phyloP scores from a whole-genome alignment of 371 early-diverging fungal genomes.

The Circinella minor region DNA sequence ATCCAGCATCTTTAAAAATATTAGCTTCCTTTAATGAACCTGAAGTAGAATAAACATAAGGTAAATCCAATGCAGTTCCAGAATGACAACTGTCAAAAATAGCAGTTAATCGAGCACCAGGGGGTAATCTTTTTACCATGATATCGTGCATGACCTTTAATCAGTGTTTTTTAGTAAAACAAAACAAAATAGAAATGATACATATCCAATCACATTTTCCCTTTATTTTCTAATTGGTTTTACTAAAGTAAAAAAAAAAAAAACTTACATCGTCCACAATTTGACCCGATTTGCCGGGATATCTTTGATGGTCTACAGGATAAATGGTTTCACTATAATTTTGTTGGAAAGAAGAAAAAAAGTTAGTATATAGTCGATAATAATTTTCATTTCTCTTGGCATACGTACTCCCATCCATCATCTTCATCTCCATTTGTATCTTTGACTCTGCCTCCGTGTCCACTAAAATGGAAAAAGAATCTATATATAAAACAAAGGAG shows the following conservation, averaged over 20 bases:
- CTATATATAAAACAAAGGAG: constrained; percentile 25
- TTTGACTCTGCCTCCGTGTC: constrained; percentile 81
- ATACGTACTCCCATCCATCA: constrained; percentile 63
- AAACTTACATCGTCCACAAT: constrained; percentile 80
- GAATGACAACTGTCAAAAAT: constrained; percentile 89
- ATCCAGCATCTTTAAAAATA: constrained; percentile 54
- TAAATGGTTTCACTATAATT: constrained; percentile 46
- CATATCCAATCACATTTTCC: not conserved
- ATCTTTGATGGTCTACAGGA: constrained; percentile 80
- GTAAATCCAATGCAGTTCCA: constrained; percentile 87
- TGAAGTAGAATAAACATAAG: constrained; percentile 78
- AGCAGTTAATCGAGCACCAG: constrained; percentile 82
- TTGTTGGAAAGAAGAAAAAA: not conserved
- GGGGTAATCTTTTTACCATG: constrained; percentile 83
- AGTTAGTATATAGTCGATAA: not conserved
- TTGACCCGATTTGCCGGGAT: constrained; percentile 65
- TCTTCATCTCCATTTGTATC: constrained; percentile 84
- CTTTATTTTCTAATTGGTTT: not conserved
- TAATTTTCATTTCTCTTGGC: no score
- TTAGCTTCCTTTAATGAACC: constrained; percentile 66
- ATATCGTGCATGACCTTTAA: constrained; percentile 68
- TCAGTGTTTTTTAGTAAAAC: not conserved
- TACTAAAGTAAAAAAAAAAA: not conserved
- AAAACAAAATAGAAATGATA: not conserved
- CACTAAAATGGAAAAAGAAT: constrained; percentile 89